These are phyloP conservation scores for Galeopsis tetrahit DNA, from an alignment of 257 asterid genomes.

Conservation along the genomic window DNA sequence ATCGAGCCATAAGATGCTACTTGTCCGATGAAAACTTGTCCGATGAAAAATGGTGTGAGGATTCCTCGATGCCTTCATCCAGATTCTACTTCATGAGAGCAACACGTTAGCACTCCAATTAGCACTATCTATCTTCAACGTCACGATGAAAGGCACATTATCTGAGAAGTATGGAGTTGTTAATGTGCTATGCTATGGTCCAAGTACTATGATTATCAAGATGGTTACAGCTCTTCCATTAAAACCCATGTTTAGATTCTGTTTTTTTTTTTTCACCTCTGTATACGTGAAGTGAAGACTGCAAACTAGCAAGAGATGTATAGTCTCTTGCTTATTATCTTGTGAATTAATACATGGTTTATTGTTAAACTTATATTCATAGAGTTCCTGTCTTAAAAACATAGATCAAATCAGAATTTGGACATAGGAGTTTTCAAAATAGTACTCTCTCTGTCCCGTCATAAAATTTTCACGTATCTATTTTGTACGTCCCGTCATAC, in stretches of 20 bases:
- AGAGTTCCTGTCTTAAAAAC: not conserved
- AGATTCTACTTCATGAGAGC: too few relatives aligned
- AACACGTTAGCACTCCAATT: too few relatives aligned
- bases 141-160: too few relatives aligned
- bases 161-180: conserved; percentile 66
- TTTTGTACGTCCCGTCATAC: too few relatives aligned
- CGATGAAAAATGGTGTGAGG: too few relatives aligned
- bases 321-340: conserved; percentile 20
- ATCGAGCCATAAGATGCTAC: too few relatives aligned
- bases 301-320: conserved; percentile 7
- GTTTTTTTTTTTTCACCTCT: not conserved
- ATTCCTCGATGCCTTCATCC: too few relatives aligned
- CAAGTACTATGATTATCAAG: conserved; percentile 56
- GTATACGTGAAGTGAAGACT: not conserved
- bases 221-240: conserved; percentile 60
- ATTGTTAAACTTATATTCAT: not conserved
- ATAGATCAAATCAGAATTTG: too few relatives aligned
- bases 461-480: too few relatives aligned
- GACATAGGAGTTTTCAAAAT: not conserved
- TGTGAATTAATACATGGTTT: conserved; percentile 10
- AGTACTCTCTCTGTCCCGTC: too few relatives aligned
- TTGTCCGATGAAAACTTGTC: too few relatives aligned
- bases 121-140: too few relatives aligned
- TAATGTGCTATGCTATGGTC: conserved; percentile 74
- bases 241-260: conserved; percentile 48